A percentile compares a stretch with the other conserved stretches of the same genome.
Evolutionary conservation across 139 green algal species (phyloP).

Genomic region (Gonium pectorale): DNA sequence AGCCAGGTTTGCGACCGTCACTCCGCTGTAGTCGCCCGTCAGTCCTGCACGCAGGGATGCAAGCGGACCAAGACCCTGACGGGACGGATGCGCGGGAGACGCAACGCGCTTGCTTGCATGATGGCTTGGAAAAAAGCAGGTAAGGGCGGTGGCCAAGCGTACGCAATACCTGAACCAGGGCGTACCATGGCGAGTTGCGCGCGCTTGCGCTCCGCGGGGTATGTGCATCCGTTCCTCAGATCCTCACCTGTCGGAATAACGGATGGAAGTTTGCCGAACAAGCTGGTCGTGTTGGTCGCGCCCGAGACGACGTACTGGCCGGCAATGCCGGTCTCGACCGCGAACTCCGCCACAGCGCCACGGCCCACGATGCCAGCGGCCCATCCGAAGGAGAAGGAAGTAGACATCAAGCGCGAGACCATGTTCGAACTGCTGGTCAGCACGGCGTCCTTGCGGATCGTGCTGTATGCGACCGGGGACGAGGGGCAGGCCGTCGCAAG

Average conservation of each 20-base stretch:
- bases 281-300: slow-evolving; percentile 4
- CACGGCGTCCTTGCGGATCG: slow-evolving; percentile 4
- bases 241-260: slow-evolving; percentile 21
- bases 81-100: too few relatives aligned
- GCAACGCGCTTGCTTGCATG: too few relatives aligned
- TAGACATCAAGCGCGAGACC: neutral
- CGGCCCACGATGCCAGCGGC: neutral
- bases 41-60: neutral
- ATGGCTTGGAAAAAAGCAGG: too few relatives aligned
- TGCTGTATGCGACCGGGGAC: neutral
- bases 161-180: too few relatives aligned
- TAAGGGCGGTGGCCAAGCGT: too few relatives aligned
- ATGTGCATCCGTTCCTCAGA: too few relatives aligned
- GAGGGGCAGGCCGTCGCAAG: neutral
- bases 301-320: slow-evolving; percentile 3
- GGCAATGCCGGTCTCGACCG: neutral
- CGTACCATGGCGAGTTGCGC: too few relatives aligned
- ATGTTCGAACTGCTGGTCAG: neutral
- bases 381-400: neutral
- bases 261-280: neutral
- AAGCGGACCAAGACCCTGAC: too few relatives aligned
- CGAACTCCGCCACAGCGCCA: slow-evolving; percentile 7
- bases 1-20: slow-evolving; percentile 17
- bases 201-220: too few relatives aligned
- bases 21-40: slow-evolving; percentile 26